phyloP scores from a whole-genome alignment of 192 early-diverging fungal genomes.

The Chytriomyces sp. region DNA sequence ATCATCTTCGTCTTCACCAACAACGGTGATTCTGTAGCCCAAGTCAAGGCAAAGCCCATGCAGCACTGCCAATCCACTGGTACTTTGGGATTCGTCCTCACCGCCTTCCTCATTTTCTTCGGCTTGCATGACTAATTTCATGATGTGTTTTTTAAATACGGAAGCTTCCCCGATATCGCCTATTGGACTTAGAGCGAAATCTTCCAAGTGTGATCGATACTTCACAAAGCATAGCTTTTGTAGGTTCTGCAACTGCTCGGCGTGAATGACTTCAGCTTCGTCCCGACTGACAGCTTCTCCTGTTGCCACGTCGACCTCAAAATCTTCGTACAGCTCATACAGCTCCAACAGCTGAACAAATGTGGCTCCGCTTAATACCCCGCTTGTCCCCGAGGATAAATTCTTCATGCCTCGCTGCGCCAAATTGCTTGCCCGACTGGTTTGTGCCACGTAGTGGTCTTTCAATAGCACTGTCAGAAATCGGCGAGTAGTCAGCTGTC shows the following conservation, averaged over 20 bases:
- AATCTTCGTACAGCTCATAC: constrained; percentile 74
- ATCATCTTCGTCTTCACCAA: constrained; percentile 34
- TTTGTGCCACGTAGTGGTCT: constrained; percentile 74
- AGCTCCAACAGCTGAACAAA: constrained; percentile 72
- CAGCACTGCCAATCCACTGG: constrained; percentile 43
- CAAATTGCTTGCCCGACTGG: constrained; percentile 37
- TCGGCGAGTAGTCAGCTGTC: constrained; percentile 91
- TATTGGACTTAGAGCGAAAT: constrained; percentile 76
- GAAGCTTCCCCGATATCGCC: constrained; percentile 65
- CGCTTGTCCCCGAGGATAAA: neutral
- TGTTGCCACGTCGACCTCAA: constrained; percentile 82
- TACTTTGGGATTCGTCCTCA: no score
- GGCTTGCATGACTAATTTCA: no score
- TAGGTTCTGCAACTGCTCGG: constrained; percentile 64
- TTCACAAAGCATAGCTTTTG: constrained; percentile 80
- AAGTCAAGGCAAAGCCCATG: constrained; percentile 61
- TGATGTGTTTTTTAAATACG: constrained; percentile 59
- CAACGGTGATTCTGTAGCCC: constrained; percentile 62
- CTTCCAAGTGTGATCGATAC: constrained; percentile 68
- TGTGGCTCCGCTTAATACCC: constrained; percentile 40
- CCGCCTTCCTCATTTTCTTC: no score
- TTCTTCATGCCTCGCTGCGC: constrained; percentile 39
- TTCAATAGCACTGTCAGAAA: constrained; percentile 79
- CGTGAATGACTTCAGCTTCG: constrained; percentile 68
- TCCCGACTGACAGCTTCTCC: constrained; percentile 73